A percentile compares a stretch with the other conserved stretches of the same genome.
These are phyloP conservation scores for Periconia sp. DNA, from an alignment of 2,329 filamentous ascomycete species.

Conservation along the genomic window DNA sequence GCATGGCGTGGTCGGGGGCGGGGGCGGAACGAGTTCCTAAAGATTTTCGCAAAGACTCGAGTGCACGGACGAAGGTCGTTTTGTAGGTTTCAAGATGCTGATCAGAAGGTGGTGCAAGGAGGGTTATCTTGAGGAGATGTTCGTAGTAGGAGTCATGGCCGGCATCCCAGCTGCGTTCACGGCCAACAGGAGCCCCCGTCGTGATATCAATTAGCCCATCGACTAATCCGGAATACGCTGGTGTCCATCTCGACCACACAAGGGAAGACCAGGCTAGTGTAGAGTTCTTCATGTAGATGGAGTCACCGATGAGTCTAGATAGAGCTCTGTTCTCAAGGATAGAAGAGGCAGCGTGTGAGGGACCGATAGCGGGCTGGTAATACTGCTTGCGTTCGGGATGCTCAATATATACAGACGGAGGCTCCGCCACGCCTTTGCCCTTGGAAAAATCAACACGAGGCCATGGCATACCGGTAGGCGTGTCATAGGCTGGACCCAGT, in stretches of 20 bases:
- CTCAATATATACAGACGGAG: conserved; percentile 27
- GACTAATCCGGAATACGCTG: conserved; percentile 45
- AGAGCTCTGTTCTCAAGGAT: conserved; percentile 49
- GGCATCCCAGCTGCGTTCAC: conserved; percentile 46
- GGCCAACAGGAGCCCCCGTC: conserved; percentile 43
- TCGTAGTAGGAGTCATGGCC: conserved; percentile 50
- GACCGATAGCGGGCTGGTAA: conserved; percentile 41
- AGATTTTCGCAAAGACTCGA: conserved; percentile 38
- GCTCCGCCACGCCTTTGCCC: conserved; percentile 33
- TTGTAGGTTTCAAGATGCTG: conserved; percentile 37
- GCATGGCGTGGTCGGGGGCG: conserved; percentile 30
- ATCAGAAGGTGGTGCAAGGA: conserved; percentile 41
- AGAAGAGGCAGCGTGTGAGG: conserved; percentile 47
- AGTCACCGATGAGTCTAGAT: conserved; percentile 43
- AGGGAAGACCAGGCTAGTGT: conserved; percentile 48
- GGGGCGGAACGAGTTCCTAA: conserved; percentile 42
- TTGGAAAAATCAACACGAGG: conserved; percentile 48
- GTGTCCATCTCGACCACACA: conserved; percentile 47
- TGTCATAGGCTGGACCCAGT: conserved; percentile 44
- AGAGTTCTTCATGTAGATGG: conserved; percentile 45
- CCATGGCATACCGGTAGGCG: conserved; percentile 48
- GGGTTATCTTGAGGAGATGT: conserved; percentile 44
- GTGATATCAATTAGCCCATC: conserved; percentile 48
- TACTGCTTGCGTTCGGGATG: conserved; percentile 35
- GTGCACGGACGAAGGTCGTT: conserved; percentile 36